These are phyloP conservation scores for Rhynchospora tenuis DNA, from an alignment of 176 grass and related monocot genomes.

Conservation along the genomic window DNA sequence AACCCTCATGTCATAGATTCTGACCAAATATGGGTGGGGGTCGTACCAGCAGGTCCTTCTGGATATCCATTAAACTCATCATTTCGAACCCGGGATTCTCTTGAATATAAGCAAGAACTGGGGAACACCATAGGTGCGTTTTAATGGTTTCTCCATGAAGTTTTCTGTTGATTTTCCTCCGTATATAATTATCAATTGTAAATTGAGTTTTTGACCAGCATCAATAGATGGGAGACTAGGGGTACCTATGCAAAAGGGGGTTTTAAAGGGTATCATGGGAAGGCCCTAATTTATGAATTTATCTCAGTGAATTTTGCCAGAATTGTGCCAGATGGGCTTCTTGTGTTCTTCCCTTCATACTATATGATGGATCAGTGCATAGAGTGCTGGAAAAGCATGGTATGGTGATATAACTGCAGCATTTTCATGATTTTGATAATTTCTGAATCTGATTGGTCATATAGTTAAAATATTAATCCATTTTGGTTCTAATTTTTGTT, in stretches of 20 bases:
- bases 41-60: constrained; percentile 82
- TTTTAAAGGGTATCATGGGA: not conserved
- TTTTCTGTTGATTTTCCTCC: not conserved
- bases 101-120: constrained; percentile 96
- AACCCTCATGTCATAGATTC: constrained; percentile 92
- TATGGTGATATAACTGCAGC: constrained; percentile 26
- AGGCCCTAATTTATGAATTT: constrained; percentile 10
- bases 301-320: constrained; percentile 90
- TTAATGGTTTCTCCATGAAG: not conserved
- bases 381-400: constrained; percentile 85
- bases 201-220: not conserved
- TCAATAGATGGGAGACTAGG: not conserved
- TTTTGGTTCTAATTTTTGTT: constrained; percentile 1
- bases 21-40: constrained; percentile 88
- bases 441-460: constrained; percentile 17
- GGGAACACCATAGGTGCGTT: constrained; percentile 68
- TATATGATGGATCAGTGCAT: constrained; percentile 98
- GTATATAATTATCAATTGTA: constrained; percentile 15
- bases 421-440: constrained; percentile 23
- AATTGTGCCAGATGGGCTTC: constrained; percentile 90
- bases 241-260: not conserved
- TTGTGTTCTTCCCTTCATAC: constrained; percentile 98
- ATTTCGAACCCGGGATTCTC: constrained; percentile 62
- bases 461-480: constrained; percentile 15
- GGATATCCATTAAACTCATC: constrained; percentile 94